Percentiles rank a stretch among this genome's conserved stretches.
phyloP scores from a whole-genome alignment of 148 eudicot genomes.

The Cornus kousa region DNA sequence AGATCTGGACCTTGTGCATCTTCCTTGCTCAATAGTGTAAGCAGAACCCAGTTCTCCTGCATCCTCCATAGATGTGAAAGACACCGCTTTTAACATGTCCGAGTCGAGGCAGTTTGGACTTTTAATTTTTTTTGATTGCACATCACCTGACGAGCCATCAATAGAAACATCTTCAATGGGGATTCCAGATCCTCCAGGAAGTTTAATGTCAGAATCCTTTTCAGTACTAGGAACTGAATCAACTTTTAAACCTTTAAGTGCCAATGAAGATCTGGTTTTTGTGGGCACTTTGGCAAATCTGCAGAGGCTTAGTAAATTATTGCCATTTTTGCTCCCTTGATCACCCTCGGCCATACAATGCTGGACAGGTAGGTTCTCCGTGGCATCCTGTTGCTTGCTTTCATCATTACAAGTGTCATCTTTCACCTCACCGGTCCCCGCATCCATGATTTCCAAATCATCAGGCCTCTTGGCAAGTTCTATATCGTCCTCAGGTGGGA shows the following conservation, averaged over 20 bases:
- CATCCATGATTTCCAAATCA: slow-evolving; percentile 9
- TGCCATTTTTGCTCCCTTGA: slow-evolving; percentile 21
- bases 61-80: slow-evolving; percentile 28
- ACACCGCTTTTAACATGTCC: slow-evolving; percentile 11
- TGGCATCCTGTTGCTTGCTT: slow-evolving; percentile 26
- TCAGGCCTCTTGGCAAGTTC: slow-evolving; percentile 30
- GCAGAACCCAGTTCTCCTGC: slow-evolving; percentile 18
- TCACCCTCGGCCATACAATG: slow-evolving; percentile 31
- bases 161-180: slow-evolving; percentile 26
- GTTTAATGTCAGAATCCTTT: slow-evolving; percentile 18
- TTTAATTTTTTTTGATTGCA: slow-evolving; percentile 23
- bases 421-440: slow-evolving; percentile 25
- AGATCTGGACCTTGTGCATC: slow-evolving; percentile 27
- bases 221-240: slow-evolving; percentile 29
- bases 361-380: slow-evolving; percentile 24
- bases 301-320: slow-evolving; percentile 35
- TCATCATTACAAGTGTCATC: slow-evolving; percentile 22
- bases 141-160: slow-evolving; percentile 32
- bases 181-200: slow-evolving; percentile 25
- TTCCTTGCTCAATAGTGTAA: slow-evolving; percentile 20
- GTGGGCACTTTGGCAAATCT: slow-evolving; percentile 47
- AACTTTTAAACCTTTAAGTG: slow-evolving; percentile 23
- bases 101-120: slow-evolving; percentile 29
- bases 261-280: slow-evolving; percentile 48
- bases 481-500: slow-evolving; percentile 19